These are phyloP conservation scores for Colletotrichum theobromicola DNA, from an alignment of 2,329 filamentous ascomycete species.

Conservation along the genomic window DNA sequence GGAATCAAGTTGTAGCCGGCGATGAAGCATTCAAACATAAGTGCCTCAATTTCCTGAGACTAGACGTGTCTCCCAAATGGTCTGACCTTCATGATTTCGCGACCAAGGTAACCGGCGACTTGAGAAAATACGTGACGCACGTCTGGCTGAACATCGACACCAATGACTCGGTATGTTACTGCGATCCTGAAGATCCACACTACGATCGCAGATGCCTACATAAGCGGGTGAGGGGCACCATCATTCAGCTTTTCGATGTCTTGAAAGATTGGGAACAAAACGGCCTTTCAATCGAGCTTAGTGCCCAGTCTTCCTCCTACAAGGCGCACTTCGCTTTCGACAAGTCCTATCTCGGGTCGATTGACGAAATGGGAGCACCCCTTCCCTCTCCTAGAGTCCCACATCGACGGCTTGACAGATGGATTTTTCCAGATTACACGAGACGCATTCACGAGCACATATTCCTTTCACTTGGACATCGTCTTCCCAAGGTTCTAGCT, in stretches of 20 bases:
- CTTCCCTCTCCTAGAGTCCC: accelerated
- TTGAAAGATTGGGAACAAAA: background rate
- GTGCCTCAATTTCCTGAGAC: background rate
- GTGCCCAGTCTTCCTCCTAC: background rate
- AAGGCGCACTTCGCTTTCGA: background rate
- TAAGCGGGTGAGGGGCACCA: too few species aligned
- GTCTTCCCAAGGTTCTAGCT: background rate
- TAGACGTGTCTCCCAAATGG: background rate
- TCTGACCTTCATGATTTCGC: background rate
- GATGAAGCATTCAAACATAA: background rate
- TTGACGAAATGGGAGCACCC: background rate
- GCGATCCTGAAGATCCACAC: too few species aligned
- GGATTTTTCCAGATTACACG: background rate
- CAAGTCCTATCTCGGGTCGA: background rate
- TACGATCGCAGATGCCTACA: too few species aligned
- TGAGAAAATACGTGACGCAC: background rate
- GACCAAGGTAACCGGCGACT: background rate
- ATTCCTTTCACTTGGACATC: background rate
- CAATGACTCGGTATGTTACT: too few species aligned
- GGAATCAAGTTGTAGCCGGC: too few species aligned
- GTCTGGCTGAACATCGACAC: background rate
- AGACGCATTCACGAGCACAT: background rate
- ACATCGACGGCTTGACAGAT: background rate
- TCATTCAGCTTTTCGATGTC: accelerated
- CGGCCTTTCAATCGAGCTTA: background rate